These are phyloP conservation scores for Phytophthora nicotianae DNA, from an alignment of 352 stramenopile genomes.

Conservation along the genomic window DNA sequence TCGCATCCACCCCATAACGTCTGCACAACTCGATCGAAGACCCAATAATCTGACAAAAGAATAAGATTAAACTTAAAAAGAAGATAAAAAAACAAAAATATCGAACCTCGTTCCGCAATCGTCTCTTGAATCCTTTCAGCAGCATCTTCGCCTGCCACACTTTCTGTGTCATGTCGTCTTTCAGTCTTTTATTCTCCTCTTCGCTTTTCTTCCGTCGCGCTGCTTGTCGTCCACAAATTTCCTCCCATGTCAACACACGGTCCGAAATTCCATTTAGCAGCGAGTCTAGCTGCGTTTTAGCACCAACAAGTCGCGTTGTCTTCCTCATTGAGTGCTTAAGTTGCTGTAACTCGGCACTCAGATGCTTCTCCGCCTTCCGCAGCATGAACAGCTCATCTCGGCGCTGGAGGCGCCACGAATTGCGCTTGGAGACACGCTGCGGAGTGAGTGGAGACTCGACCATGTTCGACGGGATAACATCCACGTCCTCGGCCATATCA, in stretches of 20 bases:
- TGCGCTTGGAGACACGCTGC: not conserved
- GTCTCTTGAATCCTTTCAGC: conserved; percentile 25
- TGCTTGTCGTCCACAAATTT: conserved; percentile 14
- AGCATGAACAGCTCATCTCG: conserved; percentile 18
- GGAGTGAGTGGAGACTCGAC: conserved; percentile 1
- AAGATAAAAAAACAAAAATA: conserved; percentile 4
- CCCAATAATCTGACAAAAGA: conserved; percentile 15
- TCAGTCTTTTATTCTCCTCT: conserved; percentile 18
- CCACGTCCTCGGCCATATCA: conserved; percentile 23
- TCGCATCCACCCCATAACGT: conserved; percentile 13
- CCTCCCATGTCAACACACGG: conserved; percentile 16
- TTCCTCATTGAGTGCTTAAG: conserved; percentile 10
- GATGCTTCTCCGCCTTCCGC: conserved; percentile 13
- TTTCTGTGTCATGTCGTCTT: conserved; percentile 12
- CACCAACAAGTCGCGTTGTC: not conserved
- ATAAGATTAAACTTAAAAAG: conserved; percentile 4
- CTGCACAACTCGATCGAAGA: conserved; percentile 25
- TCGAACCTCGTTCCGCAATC: conserved; percentile 26
- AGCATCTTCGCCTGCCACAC: conserved; percentile 19
- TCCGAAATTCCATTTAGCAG: not conserved
- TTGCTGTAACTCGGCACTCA: conserved; percentile 14
- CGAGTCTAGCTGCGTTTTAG: conserved; percentile 1
- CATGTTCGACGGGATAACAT: conserved; percentile 16
- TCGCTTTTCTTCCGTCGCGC: conserved; percentile 13
- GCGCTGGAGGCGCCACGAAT: conserved; percentile 13